Evolutionary conservation across 2,329 filamentous ascomycete species (phyloP).

Genomic region (Juglanconis oblonga): DNA sequence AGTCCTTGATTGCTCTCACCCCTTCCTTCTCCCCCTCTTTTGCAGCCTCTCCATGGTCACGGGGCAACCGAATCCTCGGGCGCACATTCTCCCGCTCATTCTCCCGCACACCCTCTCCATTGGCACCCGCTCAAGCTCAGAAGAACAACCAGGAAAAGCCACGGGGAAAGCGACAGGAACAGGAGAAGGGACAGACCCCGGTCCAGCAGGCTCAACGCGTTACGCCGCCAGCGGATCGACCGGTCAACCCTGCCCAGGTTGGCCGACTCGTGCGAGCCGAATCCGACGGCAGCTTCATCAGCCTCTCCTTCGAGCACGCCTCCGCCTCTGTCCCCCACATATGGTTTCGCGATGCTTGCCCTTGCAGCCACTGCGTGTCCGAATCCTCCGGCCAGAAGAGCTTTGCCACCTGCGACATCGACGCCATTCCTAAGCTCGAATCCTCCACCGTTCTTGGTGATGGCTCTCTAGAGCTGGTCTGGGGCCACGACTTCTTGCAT

Average conservation of each 20-base stretch:
- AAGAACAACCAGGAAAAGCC: too few relatives aligned
- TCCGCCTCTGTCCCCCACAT: not conserved
- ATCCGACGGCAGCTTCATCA: not conserved
- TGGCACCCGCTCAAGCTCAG: too few relatives aligned
- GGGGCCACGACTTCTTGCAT: slow-evolving; percentile 46
- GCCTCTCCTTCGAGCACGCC: not conserved
- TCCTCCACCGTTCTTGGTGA: slow-evolving; percentile 30
- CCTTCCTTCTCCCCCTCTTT: not conserved
- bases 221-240: too few relatives aligned
- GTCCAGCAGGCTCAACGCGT: not conserved
- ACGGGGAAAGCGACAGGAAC: too few relatives aligned
- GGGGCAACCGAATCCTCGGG: not conserved
- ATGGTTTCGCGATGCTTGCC: slow-evolving; percentile 53
- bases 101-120: too few relatives aligned
- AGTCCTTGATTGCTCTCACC: not conserved
- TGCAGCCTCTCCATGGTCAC: not conserved
- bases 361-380: slow-evolving; percentile 52
- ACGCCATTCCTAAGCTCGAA: slow-evolving; percentile 30
- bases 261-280: not conserved
- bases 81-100: not conserved
- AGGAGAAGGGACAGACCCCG: too few relatives aligned
- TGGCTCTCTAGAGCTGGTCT: slow-evolving; percentile 55
- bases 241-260: not conserved
- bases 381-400: slow-evolving; percentile 58
- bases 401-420: slow-evolving; percentile 42